Percentiles rank a stretch among this genome's conserved stretches.
Evolutionary conservation across 306 rosid species (phyloP).

Genomic region (Pterocarpus macrocarpus): DNA sequence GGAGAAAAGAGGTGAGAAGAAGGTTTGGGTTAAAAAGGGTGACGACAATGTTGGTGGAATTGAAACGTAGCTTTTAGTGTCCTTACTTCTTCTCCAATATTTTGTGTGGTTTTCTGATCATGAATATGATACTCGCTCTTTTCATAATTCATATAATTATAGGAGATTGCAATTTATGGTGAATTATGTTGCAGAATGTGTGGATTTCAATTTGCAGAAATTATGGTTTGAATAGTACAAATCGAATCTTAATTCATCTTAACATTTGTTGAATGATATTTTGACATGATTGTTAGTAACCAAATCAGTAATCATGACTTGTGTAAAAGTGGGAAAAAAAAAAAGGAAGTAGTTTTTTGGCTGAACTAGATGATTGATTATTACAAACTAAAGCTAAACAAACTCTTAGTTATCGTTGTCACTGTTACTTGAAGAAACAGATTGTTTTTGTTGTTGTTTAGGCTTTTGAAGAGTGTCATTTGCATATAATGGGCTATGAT

Average conservation of each 20-base stretch:
- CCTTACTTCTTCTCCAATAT: neutral
- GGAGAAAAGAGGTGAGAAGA: constrained; percentile 20
- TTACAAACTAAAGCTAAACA: no score
- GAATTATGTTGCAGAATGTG: neutral
- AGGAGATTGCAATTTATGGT: neutral
- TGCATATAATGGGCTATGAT: neutral
- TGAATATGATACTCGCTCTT: neutral
- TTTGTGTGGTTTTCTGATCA: neutral
- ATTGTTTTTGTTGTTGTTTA: neutral
- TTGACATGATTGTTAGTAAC: no score
- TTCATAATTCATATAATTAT: neutral
- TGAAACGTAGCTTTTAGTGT: constrained; percentile 23
- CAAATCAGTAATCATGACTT: no score
- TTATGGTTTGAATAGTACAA: no score
- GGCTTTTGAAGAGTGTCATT: neutral
- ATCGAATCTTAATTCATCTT: no score
- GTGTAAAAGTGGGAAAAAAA: no score
- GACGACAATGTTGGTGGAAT: constrained; percentile 34
- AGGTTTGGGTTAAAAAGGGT: constrained; percentile 71
- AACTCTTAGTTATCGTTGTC: no score
- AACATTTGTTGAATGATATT: no score
- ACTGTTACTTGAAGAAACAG: no score
- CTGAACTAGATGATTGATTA: no score
- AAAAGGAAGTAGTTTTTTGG: no score
- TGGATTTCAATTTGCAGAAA: neutral